Percentiles rank a stretch among this genome's conserved stretches.
phyloP scores from a whole-genome alignment of 192 early-diverging fungal species.

The Entrophospora sp. region DNA sequence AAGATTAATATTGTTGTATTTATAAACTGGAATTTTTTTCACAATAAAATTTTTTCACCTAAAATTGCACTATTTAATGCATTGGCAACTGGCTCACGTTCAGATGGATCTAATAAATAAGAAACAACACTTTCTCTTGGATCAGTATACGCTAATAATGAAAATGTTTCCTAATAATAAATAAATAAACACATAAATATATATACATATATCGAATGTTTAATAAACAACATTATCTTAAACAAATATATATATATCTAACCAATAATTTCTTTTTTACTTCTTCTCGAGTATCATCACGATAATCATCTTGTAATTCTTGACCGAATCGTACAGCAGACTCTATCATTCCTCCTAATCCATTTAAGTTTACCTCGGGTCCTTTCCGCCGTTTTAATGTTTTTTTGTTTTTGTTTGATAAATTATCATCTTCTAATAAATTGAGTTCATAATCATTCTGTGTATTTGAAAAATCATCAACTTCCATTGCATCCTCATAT shows the following conservation, averaged over 20 bases:
- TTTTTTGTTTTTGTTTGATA: slow-evolving; percentile 6
- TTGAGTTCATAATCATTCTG: neutral
- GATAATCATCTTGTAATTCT: slow-evolving; percentile 48
- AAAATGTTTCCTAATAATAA: slow-evolving; percentile 51
- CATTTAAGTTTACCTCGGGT: slow-evolving; percentile 18
- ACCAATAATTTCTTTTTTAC: slow-evolving; percentile 15
- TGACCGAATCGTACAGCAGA: slow-evolving; percentile 43
- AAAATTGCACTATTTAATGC: slow-evolving; percentile 63
- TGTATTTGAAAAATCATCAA: slow-evolving; percentile 18
- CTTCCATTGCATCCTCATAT: slow-evolving; percentile 28
- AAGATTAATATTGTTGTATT: neutral
- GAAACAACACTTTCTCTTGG: slow-evolving; percentile 39
- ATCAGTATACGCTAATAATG: slow-evolving; percentile 63
- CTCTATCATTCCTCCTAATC: slow-evolving; percentile 18
- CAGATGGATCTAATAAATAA: slow-evolving; percentile 41
- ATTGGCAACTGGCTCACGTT: slow-evolving; percentile 51
- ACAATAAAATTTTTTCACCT: no score
- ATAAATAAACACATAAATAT: neutral
- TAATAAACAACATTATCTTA: slow-evolving; percentile 20
- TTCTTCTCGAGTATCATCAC: slow-evolving; percentile 20
- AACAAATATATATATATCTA: slow-evolving; percentile 15
- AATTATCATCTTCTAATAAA: neutral
- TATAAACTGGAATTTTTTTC: neutral
- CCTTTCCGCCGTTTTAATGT: neutral
- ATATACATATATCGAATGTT: neutral